Evolutionary conservation across 1,284 basidiomycete genomes (phyloP), one percentile per base, ranked within the genome.

Genomic region (Cryptococcus neoformans): DNA sequence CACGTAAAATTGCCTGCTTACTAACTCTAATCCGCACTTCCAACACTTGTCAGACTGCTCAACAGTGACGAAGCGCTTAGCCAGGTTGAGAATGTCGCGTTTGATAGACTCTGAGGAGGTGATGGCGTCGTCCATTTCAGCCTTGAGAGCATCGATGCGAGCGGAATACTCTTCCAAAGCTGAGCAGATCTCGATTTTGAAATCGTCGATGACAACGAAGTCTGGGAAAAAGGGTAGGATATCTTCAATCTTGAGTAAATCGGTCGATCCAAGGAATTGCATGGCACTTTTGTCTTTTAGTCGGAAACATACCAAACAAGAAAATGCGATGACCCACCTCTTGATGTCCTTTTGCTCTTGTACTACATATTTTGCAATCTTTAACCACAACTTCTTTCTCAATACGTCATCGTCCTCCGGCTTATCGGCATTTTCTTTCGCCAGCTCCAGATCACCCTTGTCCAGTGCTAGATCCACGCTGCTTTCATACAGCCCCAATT

Each of bases 201-300:
- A 99, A 73, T 98, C 94, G 75, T 99, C 96, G 66, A 99, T 98
- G 62, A 99, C 92, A 11, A 95, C 92, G 76, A 99, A 99, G 78
- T 99, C 95, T 2, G 96, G 95, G 85, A 99, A 99, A 85, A 98
- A 99, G 2, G 96, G 96, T 28, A 99, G 80, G 54, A 99, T 95
- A 72, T 99, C 96, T 75, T 99, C 96, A 63, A 99, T 95, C 78
- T 97, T 95, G 70, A 99, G 85, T 35, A 98, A 79, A 67, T 93
- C 88, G 0, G 95, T 96, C 58, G 90, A 88, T 69, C 96, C 91
- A 62, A 99, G 81, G 80, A 99, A 98, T 39, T 84, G 85, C 91
- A 99, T 98, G 14, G 95, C 96, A 52, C 93, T 96, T 66, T 39
- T 39, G 21, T 46, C 10, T 38, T 39, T 21, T 54, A 40, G 52